Evolutionary conservation across 352 stramenopile species (phyloP).

Genomic region (Phytophthora tubulina): DNA sequence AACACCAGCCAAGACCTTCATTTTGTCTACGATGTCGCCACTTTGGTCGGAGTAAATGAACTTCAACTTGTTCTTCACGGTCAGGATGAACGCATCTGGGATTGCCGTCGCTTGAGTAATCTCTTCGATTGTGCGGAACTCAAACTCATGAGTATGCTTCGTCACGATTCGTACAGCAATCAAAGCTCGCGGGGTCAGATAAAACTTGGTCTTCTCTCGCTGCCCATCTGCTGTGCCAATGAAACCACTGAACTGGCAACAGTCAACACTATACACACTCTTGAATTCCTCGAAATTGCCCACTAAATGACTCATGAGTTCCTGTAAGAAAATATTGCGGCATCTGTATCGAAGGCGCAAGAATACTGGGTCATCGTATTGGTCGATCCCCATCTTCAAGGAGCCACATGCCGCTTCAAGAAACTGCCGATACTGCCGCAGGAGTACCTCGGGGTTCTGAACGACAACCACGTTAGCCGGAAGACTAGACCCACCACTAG

Average conservation of each 20-base stretch:
- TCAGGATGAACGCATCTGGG: slow-evolving; percentile 71
- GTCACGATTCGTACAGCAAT: slow-evolving; percentile 74
- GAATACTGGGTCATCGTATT: slow-evolving; percentile 74
- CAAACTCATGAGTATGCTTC: slow-evolving; percentile 78
- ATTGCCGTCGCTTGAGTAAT: slow-evolving; percentile 55
- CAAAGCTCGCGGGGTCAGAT: slow-evolving; percentile 71
- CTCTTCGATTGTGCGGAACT: slow-evolving; percentile 70
- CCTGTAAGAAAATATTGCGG: slow-evolving; percentile 82
- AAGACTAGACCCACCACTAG: slow-evolving; percentile 36
- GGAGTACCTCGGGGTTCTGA: slow-evolving; percentile 77
- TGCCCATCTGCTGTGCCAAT: slow-evolving; percentile 75
- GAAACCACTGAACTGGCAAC: slow-evolving; percentile 79
- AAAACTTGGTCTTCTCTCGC: slow-evolving; percentile 79
- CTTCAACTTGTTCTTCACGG: slow-evolving; percentile 67
- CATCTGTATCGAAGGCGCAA: slow-evolving; percentile 80
- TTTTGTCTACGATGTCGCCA: slow-evolving; percentile 66
- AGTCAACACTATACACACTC: slow-evolving; percentile 73
- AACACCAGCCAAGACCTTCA: slow-evolving; percentile 68
- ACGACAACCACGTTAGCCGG: slow-evolving; percentile 47
- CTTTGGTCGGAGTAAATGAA: slow-evolving; percentile 81
- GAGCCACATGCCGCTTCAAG: slow-evolving; percentile 66
- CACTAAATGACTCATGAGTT: slow-evolving; percentile 83
- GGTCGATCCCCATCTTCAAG: slow-evolving; percentile 64
- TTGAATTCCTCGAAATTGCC: slow-evolving; percentile 86
- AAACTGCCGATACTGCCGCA: slow-evolving; percentile 82